Conservation (phyloP, 768 basidiomycete genomes). For the Phylloporus arenicola region DNA sequence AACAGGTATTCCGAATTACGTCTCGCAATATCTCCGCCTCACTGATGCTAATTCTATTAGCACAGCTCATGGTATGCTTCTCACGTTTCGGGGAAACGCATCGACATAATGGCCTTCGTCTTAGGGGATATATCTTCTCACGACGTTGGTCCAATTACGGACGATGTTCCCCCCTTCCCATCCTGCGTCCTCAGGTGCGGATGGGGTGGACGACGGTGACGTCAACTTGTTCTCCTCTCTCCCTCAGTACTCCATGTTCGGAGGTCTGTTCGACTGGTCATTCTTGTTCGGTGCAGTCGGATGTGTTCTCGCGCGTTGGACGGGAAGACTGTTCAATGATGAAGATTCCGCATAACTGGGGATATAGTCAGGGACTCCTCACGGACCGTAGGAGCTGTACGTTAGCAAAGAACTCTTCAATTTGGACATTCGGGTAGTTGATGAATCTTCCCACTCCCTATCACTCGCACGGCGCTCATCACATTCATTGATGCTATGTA, state of each 20-base stretch:
- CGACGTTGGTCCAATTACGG: slow-evolving; percentile 77
- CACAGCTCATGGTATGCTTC: slow-evolving; percentile 71
- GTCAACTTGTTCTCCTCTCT: slow-evolving; percentile 65
- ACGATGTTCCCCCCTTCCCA: slow-evolving; percentile 67
- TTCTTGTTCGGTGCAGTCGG: slow-evolving; percentile 57
- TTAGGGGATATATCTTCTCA: slow-evolving; percentile 78
- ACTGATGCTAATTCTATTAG: slow-evolving; percentile 69
- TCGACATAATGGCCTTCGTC: slow-evolving; percentile 3
- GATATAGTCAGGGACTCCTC: neutral
- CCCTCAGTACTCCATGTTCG: slow-evolving; percentile 70
- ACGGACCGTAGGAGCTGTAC: slow-evolving; percentile 4
- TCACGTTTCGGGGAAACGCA: slow-evolving; percentile 5
- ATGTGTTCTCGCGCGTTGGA: slow-evolving; percentile 52
- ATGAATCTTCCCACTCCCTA: neutral
- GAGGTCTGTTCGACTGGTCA: slow-evolving; percentile 66
- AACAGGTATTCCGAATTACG: slow-evolving; percentile 55
- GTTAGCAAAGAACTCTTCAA: neutral
- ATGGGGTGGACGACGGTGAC: slow-evolving; percentile 6
- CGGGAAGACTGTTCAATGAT: slow-evolving; percentile 31
- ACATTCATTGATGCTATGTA: neutral
- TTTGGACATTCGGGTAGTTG: neutral
- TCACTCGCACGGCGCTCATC: neutral
- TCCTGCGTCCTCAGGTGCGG: slow-evolving; percentile 13
- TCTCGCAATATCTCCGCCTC: slow-evolving; percentile 69
- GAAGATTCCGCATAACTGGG: slow-evolving; percentile 8